phyloP scores from a whole-genome alignment of 208 protist species.

The Trypanosomatidae sp. region DNA sequence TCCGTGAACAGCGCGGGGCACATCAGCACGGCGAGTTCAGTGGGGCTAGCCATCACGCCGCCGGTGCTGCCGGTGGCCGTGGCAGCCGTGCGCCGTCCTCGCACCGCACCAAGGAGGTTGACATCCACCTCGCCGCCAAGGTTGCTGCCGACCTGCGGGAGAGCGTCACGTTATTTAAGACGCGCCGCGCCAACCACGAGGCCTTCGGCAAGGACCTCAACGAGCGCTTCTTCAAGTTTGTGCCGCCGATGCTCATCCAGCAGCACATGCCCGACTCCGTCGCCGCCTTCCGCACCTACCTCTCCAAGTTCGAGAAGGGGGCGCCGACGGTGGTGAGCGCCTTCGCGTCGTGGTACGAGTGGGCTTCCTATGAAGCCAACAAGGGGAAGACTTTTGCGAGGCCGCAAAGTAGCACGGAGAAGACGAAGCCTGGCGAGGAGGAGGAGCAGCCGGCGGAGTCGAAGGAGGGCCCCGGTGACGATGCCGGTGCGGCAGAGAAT shows the following conservation, averaged over 20 bases:
- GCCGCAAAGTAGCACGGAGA: slow-evolving; percentile 18
- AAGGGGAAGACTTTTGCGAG: slow-evolving; percentile 47
- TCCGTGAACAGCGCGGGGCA: slow-evolving; percentile 30
- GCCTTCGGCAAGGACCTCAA: slow-evolving; percentile 60
- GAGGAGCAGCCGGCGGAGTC: no score
- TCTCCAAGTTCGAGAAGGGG: slow-evolving; percentile 70
- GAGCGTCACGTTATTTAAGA: slow-evolving; percentile 67
- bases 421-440: no score
- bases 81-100: slow-evolving; percentile 15
- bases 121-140: slow-evolving; percentile 80
- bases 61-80: not conserved
- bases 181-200: slow-evolving; percentile 33
- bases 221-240: slow-evolving; percentile 59
- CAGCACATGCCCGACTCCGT: slow-evolving; percentile 81
- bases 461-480: no score
- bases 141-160: slow-evolving; percentile 66
- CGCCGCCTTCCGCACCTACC: slow-evolving; percentile 61
- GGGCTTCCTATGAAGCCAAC: slow-evolving; percentile 71
- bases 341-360: slow-evolving; percentile 85
- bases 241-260: slow-evolving; percentile 70
- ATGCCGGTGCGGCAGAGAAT: not conserved
- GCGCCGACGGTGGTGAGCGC: slow-evolving; percentile 48
- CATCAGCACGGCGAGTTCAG: slow-evolving; percentile 15
- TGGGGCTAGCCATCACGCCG: not conserved
- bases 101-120: slow-evolving; percentile 58